Conservation (phyloP, 1,139 yeast species). For the Pichia sp. region DNA sequence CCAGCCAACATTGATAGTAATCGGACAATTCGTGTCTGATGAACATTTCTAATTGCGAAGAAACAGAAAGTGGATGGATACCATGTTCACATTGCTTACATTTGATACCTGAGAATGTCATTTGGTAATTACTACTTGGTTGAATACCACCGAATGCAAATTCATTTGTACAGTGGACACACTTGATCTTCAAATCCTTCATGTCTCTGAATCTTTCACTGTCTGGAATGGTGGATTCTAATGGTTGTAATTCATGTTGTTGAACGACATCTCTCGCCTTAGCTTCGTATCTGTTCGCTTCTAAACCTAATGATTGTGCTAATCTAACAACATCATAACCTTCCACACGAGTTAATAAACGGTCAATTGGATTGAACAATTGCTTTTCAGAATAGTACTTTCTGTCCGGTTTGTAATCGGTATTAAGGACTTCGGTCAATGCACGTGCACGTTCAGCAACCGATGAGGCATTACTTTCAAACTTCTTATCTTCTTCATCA, state of each 20-base stretch:
- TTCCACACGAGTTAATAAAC: conserved; percentile 81
- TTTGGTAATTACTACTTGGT: conserved; percentile 55
- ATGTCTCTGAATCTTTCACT: conserved; percentile 76
- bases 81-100: conserved; percentile 60
- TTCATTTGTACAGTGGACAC: conserved; percentile 55
- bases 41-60: conserved; percentile 70
- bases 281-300: conserved; percentile 59
- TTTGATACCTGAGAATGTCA: conserved; percentile 67
- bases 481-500: conserved; percentile 30
- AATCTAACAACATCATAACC: conserved; percentile 82
- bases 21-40: conserved; percentile 68
- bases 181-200: conserved; percentile 52
- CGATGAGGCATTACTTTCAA: conserved; percentile 24
- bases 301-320: conserved; percentile 77
- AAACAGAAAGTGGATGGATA: conserved; percentile 53
- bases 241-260: conserved; percentile 58
- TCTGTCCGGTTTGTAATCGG: conserved; percentile 64
- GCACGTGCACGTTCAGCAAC: conserved; percentile 82
- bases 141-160: conserved; percentile 77
- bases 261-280: conserved; percentile 37
- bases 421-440: conserved; percentile 59
- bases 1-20: conserved; percentile 84
- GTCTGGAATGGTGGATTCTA: conserved; percentile 82
- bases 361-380: conserved; percentile 86
- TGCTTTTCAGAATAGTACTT: conserved; percentile 84